A percentile compares a stretch with the other conserved stretches of the same genome.
phyloP scores from a whole-genome alignment of 345 rosid species.

The Streptanthus diversifolius region DNA sequence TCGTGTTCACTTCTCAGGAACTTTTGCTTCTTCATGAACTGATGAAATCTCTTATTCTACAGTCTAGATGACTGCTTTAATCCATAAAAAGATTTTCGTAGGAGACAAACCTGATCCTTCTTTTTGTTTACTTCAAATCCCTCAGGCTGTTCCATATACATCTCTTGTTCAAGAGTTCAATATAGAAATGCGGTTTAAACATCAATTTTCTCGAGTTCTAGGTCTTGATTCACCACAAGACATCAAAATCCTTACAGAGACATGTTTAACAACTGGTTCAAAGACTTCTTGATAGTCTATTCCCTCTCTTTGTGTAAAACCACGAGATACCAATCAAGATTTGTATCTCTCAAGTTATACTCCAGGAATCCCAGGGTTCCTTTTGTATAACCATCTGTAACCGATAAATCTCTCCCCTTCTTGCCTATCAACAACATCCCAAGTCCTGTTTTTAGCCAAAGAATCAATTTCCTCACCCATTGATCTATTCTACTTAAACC shows the following conservation, averaged over 20 bases:
- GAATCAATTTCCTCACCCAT: not conserved
- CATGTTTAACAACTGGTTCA: not conserved
- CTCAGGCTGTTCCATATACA: not conserved
- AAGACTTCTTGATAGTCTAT: not conserved
- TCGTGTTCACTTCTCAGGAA: not conserved
- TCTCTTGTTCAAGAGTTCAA: not conserved
- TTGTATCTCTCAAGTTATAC: not conserved
- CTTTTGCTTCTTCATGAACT: not conserved
- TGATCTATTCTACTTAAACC: not conserved
- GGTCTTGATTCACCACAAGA: not conserved
- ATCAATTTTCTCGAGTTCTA: not conserved
- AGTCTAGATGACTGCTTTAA: not conserved
- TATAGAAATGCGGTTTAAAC: not conserved
- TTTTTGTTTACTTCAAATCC: not conserved
- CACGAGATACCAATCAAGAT: not conserved
- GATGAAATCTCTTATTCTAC: not conserved
- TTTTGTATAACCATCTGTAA: not conserved
- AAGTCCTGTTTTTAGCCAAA: not conserved
- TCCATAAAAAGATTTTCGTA: not conserved
- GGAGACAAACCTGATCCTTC: not conserved
- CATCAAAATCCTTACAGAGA: not conserved
- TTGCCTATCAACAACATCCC: not conserved
- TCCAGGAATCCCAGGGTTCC: not conserved
- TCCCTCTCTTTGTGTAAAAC: not conserved
- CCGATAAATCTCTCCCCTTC: not conserved